phyloP scores from a whole-genome alignment of 306 rosid species.

The Herpetospermum pedunculosum region DNA sequence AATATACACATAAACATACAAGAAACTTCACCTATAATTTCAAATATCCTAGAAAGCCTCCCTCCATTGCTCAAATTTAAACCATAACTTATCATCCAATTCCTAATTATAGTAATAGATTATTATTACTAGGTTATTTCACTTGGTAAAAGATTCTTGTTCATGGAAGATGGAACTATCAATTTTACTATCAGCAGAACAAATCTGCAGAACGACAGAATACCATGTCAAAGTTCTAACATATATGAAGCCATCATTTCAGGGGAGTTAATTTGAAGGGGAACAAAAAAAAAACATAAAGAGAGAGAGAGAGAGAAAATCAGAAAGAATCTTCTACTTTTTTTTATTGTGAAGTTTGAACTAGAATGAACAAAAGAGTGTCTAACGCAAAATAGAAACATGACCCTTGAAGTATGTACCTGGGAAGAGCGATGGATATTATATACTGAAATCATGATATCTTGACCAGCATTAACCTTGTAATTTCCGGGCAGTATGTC shows the following conservation, averaged over 20 bases:
- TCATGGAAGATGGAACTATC: background rate
- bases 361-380: background rate
- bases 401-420: slow-evolving; percentile 28
- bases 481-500: slow-evolving; percentile 78
- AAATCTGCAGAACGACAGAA: background rate
- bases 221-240: background rate
- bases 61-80: background rate
- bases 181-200: background rate
- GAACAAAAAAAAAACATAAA: no score
- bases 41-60: background rate
- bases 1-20: background rate
- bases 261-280: background rate
- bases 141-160: background rate
- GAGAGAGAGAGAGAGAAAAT: no score
- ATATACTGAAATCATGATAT: slow-evolving; percentile 91
- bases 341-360: background rate
- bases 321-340: background rate
- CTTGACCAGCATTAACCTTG: slow-evolving; percentile 87
- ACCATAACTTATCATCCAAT: background rate
- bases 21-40: background rate
- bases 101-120: background rate
- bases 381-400: background rate
- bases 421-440: slow-evolving; percentile 80
- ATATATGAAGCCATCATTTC: background rate
- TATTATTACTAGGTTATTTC: background rate